These are phyloP conservation scores for Fusarium brevicatenulatum DNA, from an alignment of 2,329 filamentous ascomycete genomes.

Conservation along the genomic window DNA sequence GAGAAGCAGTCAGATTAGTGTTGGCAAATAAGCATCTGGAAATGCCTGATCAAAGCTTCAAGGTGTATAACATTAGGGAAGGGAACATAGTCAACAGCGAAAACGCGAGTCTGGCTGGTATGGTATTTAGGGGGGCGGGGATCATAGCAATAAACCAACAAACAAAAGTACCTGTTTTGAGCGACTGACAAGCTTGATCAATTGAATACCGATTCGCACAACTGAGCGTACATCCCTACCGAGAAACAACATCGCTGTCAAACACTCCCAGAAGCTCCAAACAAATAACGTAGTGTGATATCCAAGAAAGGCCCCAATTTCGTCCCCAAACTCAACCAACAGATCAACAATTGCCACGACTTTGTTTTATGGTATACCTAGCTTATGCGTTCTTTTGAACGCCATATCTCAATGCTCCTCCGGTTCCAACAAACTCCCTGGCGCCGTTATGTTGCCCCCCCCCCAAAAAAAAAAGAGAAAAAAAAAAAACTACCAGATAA, in stretches of 20 bases:
- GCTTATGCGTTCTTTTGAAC: slow-evolving; percentile 22
- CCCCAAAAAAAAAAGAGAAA: too few relatives aligned
- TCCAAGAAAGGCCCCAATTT: slow-evolving; percentile 4
- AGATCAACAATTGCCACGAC: slow-evolving; percentile 7
- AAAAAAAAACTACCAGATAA: not conserved
- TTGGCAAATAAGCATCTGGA: not conserved
- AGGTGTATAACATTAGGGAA: not conserved
- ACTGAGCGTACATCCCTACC: not conserved
- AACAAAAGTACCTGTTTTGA: not conserved
- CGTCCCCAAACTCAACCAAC: not conserved
- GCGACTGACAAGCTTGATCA: slow-evolving; percentile 14
- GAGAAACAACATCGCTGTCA: not conserved
- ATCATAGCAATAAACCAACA: not conserved
- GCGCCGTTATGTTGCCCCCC: slow-evolving; percentile 21
- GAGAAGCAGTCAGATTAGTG: slow-evolving; percentile 64
- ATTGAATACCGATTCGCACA: slow-evolving; percentile 4
- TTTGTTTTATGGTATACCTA: slow-evolving; percentile 13
- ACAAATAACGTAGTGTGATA: not conserved
- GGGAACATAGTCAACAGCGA: not conserved
- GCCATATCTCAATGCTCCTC: slow-evolving; percentile 12
- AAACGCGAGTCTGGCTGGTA: not conserved
- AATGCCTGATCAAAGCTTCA: not conserved
- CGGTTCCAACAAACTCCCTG: not conserved
- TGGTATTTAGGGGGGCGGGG: not conserved
- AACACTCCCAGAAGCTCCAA: not conserved